These are phyloP conservation scores for Torrubiella hemipterigena DNA, from an alignment of 2,329 filamentous ascomycete genomes.

Conservation along the genomic window DNA sequence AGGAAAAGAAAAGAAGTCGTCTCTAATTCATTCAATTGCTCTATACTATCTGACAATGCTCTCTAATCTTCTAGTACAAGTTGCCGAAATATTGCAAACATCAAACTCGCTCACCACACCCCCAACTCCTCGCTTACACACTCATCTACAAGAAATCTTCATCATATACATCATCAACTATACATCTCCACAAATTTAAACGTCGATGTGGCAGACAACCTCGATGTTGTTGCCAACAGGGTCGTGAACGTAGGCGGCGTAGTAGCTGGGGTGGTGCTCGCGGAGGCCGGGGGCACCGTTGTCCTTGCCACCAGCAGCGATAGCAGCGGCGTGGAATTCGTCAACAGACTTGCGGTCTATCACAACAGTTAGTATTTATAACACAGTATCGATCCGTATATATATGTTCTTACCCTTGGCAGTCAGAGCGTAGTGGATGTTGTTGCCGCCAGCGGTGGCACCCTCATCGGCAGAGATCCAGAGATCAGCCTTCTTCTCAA, in stretches of 20 bases:
- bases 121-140: too few relatives aligned
- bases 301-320: slow-evolving; percentile 30
- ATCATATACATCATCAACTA: too few relatives aligned
- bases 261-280: slow-evolving; percentile 34
- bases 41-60: too few relatives aligned
- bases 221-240: slow-evolving; percentile 42
- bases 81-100: too few relatives aligned
- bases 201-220: slow-evolving; percentile 16
- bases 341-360: slow-evolving; percentile 29
- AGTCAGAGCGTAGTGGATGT: slow-evolving; percentile 18
- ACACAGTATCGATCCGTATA: neutral
- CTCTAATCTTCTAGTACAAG: too few relatives aligned
- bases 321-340: slow-evolving; percentile 27
- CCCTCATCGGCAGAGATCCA: slow-evolving; percentile 19
- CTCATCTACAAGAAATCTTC: too few relatives aligned
- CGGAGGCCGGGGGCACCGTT: slow-evolving; percentile 36
- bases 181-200: too few relatives aligned
- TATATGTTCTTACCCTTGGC: slow-evolving; percentile 14
- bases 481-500: too few relatives aligned
- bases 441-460: slow-evolving; percentile 6
- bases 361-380: neutral
- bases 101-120: too few relatives aligned
- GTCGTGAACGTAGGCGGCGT: slow-evolving; percentile 37
- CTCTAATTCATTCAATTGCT: too few relatives aligned
- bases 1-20: too few relatives aligned